Conservation (phyloP, 257 asterid genomes). For the Fraxinus cuspidata region DNA sequence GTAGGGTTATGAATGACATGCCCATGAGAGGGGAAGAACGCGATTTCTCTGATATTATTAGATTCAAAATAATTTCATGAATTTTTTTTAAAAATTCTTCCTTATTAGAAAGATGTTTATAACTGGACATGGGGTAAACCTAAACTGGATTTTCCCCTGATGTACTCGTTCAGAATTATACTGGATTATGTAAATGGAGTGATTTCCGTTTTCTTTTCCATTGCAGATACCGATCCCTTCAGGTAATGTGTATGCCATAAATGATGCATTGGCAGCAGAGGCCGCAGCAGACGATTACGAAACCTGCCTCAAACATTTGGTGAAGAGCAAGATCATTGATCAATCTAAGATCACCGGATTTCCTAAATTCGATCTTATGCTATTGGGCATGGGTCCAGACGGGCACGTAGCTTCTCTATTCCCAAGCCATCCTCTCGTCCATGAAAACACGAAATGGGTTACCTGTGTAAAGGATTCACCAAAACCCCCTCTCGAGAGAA, state of each 20-base stretch:
- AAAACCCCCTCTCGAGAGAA: constrained; percentile 81
- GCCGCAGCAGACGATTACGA: constrained; percentile 79
- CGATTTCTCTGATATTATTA: not conserved
- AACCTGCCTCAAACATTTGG: constrained; percentile 49
- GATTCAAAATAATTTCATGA: not conserved
- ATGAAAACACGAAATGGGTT: constrained; percentile 68
- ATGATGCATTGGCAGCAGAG: constrained; percentile 56
- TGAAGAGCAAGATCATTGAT: constrained; percentile 42
- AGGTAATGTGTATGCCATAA: constrained; percentile 55
- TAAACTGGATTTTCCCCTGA: not conserved
- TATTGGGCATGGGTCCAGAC: constrained; percentile 86
- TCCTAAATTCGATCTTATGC: constrained; percentile 80
- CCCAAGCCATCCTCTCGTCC: constrained; percentile 61
- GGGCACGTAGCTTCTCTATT: constrained; percentile 90
- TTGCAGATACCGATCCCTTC: constrained; percentile 69
- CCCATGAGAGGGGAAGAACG: not conserved
- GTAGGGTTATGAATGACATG: not conserved
- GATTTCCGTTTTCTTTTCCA: not conserved
- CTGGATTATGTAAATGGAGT: not conserved
- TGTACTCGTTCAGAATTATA: not conserved
- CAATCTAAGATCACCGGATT: constrained; percentile 48
- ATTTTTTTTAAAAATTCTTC: too few relatives aligned
- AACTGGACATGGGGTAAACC: not conserved
- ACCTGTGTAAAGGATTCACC: constrained; percentile 85
- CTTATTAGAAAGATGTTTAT: too few relatives aligned